These are phyloP conservation scores for Baorangia bicolor DNA, from an alignment of 768 basidiomycete genomes.

Conservation along the genomic window DNA sequence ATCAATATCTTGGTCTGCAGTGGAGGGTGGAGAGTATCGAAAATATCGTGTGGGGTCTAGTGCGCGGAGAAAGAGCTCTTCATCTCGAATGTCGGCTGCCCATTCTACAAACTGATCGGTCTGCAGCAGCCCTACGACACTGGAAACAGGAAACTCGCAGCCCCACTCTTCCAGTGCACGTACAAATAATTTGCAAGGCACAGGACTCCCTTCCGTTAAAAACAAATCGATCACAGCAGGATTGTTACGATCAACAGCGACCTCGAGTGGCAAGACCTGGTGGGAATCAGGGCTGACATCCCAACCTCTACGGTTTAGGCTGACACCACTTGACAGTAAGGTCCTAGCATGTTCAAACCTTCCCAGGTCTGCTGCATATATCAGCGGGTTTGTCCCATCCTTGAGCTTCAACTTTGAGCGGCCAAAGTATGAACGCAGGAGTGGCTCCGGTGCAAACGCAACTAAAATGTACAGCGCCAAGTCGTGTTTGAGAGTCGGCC, in stretches of 20 bases:
- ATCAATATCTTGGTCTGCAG: not conserved
- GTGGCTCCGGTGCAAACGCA: not conserved
- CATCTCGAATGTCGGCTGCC: not conserved
- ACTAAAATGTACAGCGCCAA: not conserved
- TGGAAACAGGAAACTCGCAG: too few species aligned
- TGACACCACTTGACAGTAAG: not conserved
- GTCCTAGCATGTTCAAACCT: not conserved
- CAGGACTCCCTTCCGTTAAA: not conserved
- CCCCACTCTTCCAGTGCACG: accelerated
- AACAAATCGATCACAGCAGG: not conserved
- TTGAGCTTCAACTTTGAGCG: not conserved
- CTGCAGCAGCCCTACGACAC: slow-evolving; percentile 3
- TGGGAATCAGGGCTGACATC: not conserved
- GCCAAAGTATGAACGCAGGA: not conserved
- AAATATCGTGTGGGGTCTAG: not conserved
- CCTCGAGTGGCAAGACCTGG: not conserved
- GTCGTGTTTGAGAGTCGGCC: not conserved
- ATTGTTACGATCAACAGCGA: not conserved
- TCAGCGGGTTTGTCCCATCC: slow-evolving; percentile 1
- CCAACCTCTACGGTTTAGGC: not conserved
- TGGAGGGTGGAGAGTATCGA: not conserved
- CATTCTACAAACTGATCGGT: slow-evolving; percentile 19
- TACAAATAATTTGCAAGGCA: not conserved
- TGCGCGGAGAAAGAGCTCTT: not conserved
- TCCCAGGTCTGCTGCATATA: not conserved